Evolutionary conservation across 2,329 filamentous ascomycete species (phyloP), one percentile per base, ranked within the genome.

Genomic region (Rhytidhysteron rufulum): DNA sequence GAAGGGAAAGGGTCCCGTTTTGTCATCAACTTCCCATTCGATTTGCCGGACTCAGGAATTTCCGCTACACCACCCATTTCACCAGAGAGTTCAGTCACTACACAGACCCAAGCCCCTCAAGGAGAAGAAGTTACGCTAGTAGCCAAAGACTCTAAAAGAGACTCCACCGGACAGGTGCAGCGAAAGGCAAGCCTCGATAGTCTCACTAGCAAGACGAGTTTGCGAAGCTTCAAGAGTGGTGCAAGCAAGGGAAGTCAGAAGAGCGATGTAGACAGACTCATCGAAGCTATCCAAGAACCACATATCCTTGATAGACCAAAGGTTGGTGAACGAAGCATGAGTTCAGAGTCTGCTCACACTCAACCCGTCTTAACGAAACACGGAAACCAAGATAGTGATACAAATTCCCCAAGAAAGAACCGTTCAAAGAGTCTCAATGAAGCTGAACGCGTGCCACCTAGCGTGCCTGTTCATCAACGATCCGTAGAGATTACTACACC

Each of bases 1-100:
- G 78, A 85, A 57, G 85, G 85, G 2, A 86, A 84, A 52, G 89
- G 90, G 1, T 90, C 88, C 15, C 77, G 86, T 38, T 95, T 95
- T 48, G 81, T 88, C 16, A 79, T 95, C 18, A 80, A 87, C 47
- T 69, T 95, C 21, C 84, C 85, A 0, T 93, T 95, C 48, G 73
- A 81, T 6, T 58, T 90, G 1, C 82, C 80, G 0, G 62, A 70
- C n/a, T 53, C 55, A 6, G 62, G 58, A 29, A 40, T 33, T 17
- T 20, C 44, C 18, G 32, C 41, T 9, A 30, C 37, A 15, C 22
- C 35, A 9, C 34, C 27, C 11, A 29, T 31, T 1, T 51, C 53
- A 2, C 43, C 57, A 7, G 47, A 53, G 25, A 56, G 48, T 10
- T 53, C 47, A 16, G 34, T 51, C 2, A 57, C 57, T n/a, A 50